Evolutionary conservation across 352 stramenopile genomes (phyloP), one percentile per base, ranked within the genome.

Genomic region (Nothophytophthora sp.): DNA sequence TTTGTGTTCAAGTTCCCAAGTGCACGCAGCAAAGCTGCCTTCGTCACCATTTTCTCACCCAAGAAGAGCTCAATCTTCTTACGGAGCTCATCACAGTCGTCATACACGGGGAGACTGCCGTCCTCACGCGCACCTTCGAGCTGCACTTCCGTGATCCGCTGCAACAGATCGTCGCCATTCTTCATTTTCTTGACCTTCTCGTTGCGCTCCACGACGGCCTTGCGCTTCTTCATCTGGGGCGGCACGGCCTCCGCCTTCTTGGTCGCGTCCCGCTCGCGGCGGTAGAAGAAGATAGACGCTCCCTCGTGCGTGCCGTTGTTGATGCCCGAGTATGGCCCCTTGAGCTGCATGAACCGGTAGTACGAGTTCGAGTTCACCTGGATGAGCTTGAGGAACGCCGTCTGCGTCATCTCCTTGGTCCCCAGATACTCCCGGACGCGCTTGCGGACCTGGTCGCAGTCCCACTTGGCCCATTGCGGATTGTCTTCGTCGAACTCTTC

Each of bases 1-100:
- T 77, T 81, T 37, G 60, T 67, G 52, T 78, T 80, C 20, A 79
- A 51, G 30, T 80, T 55, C 19, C 49, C 56, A 1, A 85, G 37
- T 1, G 70, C 27, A 1, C 47, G 51, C 28, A 80, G 48, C 32
- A 86, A 49, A 1, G 68, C 71, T 0, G 67, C 47, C 41, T 86
- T 73, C 6, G 72, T 78, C 28, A 75, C 30, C 0, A 22, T 55
- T 41, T 79, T 77, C 36, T 62, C 57, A 4, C 55, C 58, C 47
- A 79, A 37, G 19, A 80, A 52, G 19, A 61, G 60, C 37, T 70
- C 54, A 39, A 83, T 68, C 34, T 86, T 78, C 46, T 73, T 71
- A 38, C 75, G 69, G 39, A 86, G 50, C 7, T 70, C 70, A 22
- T 86, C 71, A 40, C 71, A 86, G 47, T 86, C 67, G 55, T 86